These are phyloP conservation scores for Ustilago shanxiensis DNA, from an alignment of 1,284 basidiomycete genomes.

Conservation along the genomic window DNA sequence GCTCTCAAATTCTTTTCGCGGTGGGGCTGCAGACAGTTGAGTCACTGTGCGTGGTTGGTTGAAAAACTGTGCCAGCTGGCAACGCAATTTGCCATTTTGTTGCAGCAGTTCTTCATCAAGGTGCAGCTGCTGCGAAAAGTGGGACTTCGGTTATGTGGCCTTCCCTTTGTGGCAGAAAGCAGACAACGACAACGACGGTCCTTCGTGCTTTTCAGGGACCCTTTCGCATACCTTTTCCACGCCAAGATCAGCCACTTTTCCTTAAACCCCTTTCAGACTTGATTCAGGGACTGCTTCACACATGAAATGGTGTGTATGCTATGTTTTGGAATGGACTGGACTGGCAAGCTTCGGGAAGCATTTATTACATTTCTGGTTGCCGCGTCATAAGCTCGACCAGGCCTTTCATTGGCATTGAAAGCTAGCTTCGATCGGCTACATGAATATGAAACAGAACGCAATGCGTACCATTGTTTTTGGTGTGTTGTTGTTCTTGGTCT, in stretches of 20 bases:
- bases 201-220: background rate
- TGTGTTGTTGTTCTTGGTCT: background rate
- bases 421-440: slow-evolving; percentile 7
- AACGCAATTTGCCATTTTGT: background rate
- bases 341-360: background rate
- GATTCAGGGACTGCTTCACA: background rate
- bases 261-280: background rate
- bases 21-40: background rate
- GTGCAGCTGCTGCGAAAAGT: too few species aligned
- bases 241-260: slow-evolving; percentile 2
- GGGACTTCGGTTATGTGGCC: too few species aligned
- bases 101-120: background rate
- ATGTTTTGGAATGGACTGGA: background rate
- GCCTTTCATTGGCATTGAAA: too few species aligned
- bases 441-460: background rate
- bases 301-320: background rate
- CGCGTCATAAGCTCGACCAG: too few species aligned
- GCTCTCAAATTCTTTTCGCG: background rate
- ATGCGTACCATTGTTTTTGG: background rate
- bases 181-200: too few species aligned
- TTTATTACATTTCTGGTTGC: slow-evolving; percentile 3
- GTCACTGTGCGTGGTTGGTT: slow-evolving; percentile 1
- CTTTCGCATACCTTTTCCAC: background rate
- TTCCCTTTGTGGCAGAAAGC: too few species aligned
- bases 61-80: slow-evolving; percentile 1